Evolutionary conservation across 1,284 basidiomycete species (phyloP).

Genomic region (Apiotrichum akiyoshidainum): DNA sequence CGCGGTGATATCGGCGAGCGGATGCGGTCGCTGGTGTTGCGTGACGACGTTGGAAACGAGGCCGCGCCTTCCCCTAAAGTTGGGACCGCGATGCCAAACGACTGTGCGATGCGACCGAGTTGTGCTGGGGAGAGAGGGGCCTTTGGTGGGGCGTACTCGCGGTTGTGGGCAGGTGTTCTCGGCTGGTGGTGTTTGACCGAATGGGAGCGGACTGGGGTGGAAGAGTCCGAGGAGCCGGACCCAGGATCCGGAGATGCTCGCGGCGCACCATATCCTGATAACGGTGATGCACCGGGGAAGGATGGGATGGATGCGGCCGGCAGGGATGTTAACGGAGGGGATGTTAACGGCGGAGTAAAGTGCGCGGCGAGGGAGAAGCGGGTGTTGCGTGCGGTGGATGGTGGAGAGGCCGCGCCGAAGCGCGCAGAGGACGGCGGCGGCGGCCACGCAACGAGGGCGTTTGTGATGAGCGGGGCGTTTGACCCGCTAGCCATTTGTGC

Average conservation of each 20-base stretch:
- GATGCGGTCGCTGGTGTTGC: neutral
- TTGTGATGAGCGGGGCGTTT: constrained; percentile 42
- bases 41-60: constrained; percentile 15
- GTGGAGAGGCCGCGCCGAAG: constrained; percentile 25
- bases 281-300: constrained; percentile 7
- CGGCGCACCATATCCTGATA: constrained; percentile 7
- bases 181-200: neutral
- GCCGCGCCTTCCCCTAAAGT: neutral
- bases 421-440: constrained; percentile 28
- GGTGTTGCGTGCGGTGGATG: constrained; percentile 18
- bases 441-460: constrained; percentile 44
- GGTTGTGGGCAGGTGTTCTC: neutral
- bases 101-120: constrained; percentile 44
- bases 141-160: constrained; percentile 36
- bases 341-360: neutral
- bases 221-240: neutral
- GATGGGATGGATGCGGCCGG: neutral
- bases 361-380: constrained; percentile 5
- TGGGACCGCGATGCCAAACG: constrained; percentile 46
- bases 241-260: neutral
- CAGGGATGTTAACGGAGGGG: neutral
- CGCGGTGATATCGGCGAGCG: neutral
- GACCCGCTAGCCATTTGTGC: constrained; percentile 28
- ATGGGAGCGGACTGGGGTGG: constrained; percentile 6
- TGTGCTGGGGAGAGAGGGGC: constrained; percentile 39